Conservation (phyloP, 1,284 basidiomycete genomes). For the Microbotryomycetes sp. region DNA sequence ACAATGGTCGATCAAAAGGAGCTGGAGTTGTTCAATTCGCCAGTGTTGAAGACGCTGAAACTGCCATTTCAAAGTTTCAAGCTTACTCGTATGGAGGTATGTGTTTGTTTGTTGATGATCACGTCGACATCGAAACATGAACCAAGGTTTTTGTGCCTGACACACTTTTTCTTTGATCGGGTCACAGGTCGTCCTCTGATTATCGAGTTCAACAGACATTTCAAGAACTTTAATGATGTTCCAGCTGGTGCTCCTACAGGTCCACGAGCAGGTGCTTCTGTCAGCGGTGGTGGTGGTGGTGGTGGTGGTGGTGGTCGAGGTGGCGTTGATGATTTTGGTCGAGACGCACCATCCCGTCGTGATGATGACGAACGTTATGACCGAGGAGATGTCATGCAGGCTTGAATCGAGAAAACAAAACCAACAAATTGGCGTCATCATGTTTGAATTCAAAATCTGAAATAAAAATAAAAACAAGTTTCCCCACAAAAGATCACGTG, state of each 20-base stretch:
- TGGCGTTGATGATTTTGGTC: too few species aligned
- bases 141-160: neutral
- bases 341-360: too few species aligned
- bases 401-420: too few species aligned
- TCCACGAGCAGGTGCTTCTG: too few species aligned
- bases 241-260: neutral
- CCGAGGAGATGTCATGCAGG: too few species aligned
- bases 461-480: too few species aligned
- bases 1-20: constrained; percentile 71
- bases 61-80: constrained; percentile 71
- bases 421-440: too few species aligned
- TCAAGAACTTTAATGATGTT: constrained; percentile 16
- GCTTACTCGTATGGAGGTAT: constrained; percentile 37
- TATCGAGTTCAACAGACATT: constrained; percentile 25
- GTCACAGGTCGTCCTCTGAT: constrained; percentile 12
- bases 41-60: constrained; percentile 81
- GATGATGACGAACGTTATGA: too few species aligned
- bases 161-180: too few species aligned
- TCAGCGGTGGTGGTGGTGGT: neutral
- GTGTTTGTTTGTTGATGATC: neutral
- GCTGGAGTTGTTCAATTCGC: constrained; percentile 92
- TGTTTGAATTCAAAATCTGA: too few species aligned
- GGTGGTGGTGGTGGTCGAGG: neutral
- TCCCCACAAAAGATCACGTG: too few species aligned
- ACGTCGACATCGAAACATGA: neutral